Base-by-base conservation (phyloP, 345 rosid genomes). In the Linum usitatissimum region DNA sequence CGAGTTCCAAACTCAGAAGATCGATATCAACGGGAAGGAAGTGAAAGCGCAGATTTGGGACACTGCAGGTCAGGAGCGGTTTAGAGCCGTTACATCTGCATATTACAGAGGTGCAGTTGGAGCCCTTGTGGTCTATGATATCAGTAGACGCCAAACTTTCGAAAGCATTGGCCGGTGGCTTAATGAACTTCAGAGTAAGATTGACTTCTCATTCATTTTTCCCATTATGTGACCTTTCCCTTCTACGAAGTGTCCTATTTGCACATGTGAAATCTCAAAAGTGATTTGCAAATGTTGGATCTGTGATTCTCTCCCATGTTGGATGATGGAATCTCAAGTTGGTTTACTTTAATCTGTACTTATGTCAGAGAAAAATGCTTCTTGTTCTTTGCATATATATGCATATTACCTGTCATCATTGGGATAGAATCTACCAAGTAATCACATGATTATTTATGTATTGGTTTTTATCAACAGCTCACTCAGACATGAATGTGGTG, bases 21-120 rank as follows among this genome's bases (percentile, higher is more conserved):
- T 92, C 72, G 87, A 78, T 78, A 89, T 92, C 28, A 84, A 85
- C 6, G 96, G 95, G 1, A 92, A 87, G 76, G 98, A 89, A 81
- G 66, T 89, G 75, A 89, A 92, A 75, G 97, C 97, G 4, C 98
- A 92, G 77, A 89, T 92, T 70, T 92, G 98, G 98, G 98, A 92
- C 72, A 92, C 96, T 31, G 98, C 98, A 6, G 98, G 98, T 71
- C 98, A 92, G 80, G 96, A 92, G 73, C 91, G 98, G 63, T 89
- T 92, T 69, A 84, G 98, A 70, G 98, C 98, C 59, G 97, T 92
- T 57, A 92, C 97, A 51, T 89, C 97, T 64, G 97, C 98, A 9
- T 92, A 92, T 67, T 92, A 92, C 74, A 74, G 98, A 63, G 98
- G 98, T 68, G 97, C 98, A 15, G 98, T 92, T 23, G 98, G 98